These are phyloP conservation scores for Naegleria lovaniensis DNA, from an alignment of 208 protist genomes.

Conservation along the genomic window DNA sequence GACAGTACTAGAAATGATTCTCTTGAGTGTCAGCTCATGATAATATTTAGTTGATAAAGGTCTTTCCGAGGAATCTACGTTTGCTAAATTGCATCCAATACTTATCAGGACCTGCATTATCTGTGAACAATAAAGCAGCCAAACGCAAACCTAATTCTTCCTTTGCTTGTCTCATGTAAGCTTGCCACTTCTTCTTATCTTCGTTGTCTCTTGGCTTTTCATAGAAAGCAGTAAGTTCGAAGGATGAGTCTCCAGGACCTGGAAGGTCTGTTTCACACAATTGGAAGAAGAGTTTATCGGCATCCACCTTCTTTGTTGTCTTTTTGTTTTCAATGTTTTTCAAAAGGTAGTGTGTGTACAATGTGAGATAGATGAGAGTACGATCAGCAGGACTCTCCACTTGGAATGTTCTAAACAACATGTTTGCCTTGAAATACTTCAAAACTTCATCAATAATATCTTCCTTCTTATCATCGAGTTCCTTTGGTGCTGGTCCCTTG, in stretches of 20 bases:
- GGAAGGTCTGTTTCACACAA: conserved; percentile 57
- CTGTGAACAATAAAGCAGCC: conserved; percentile 46
- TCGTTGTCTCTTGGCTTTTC: conserved; percentile 39
- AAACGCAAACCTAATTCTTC: conserved; percentile 59
- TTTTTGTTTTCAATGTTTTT: conserved; percentile 41
- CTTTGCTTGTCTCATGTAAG: conserved; percentile 64
- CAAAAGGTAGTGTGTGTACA: conserved; percentile 76
- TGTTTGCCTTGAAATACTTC: conserved; percentile 76
- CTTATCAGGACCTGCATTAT: conserved; percentile 51
- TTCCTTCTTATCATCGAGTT: not conserved
- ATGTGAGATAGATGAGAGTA: conserved; percentile 73
- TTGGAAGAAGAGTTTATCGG: conserved; percentile 53
- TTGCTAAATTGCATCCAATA: conserved; percentile 70
- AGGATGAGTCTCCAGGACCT: conserved; percentile 59
- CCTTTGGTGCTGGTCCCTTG: conserved; percentile 21
- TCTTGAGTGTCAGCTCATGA: too few relatives aligned
- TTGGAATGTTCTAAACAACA: conserved; percentile 78
- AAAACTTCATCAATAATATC: conserved; percentile 82
- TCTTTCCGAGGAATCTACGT: conserved; percentile 67
- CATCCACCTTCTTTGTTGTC: conserved; percentile 42
- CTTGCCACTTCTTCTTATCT: conserved; percentile 44
- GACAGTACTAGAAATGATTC: too few relatives aligned
- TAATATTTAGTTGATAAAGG: conserved; percentile 48
- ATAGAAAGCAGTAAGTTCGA: conserved; percentile 53
- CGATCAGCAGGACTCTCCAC: conserved; percentile 71